phyloP scores from a whole-genome alignment of 768 basidiomycete species.

The Naematelia aurantialba region DNA sequence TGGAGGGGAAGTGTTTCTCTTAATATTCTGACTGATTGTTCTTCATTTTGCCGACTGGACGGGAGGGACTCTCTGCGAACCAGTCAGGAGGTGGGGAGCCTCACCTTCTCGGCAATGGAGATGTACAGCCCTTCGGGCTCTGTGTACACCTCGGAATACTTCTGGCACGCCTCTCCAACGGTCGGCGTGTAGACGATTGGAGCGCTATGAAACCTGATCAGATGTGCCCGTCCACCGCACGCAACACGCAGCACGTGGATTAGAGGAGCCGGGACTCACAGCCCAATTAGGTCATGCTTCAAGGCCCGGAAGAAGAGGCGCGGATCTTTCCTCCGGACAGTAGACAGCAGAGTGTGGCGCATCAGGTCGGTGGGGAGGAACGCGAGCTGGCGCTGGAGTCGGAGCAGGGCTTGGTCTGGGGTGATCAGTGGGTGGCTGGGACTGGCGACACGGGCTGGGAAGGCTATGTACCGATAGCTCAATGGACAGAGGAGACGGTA shows the following conservation, averaged over 20 bases:
- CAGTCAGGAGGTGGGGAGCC: too few species aligned
- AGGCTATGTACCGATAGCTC: too few species aligned
- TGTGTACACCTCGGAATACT: constrained; percentile 66
- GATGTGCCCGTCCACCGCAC: too few species aligned
- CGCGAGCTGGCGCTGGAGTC: constrained; percentile 33
- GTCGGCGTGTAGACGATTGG: constrained; percentile 90
- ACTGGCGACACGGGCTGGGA: background rate
- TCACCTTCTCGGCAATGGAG: constrained; percentile 78
- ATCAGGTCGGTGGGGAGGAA: constrained; percentile 57
- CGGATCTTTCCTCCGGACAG: constrained; percentile 68
- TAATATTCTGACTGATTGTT: too few species aligned
- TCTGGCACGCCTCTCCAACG: constrained; percentile 83
- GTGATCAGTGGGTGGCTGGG: constrained; percentile 10
- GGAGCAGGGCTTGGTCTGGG: constrained; percentile 34
- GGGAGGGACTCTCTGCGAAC: constrained; percentile 53
- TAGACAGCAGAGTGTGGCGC: constrained; percentile 78
- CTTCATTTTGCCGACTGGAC: background rate
- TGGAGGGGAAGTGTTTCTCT: too few species aligned
- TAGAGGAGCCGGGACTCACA: constrained; percentile 49
- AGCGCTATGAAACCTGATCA: constrained; percentile 54
- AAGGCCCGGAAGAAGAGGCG: constrained; percentile 75
- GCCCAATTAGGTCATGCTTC: constrained; percentile 60
- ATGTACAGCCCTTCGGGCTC: constrained; percentile 60
- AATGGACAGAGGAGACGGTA: constrained; percentile 3
- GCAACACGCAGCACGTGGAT: background rate